These are phyloP conservation scores for Phaeolepiota aurea DNA, from an alignment of 768 basidiomycete genomes.

Conservation along the genomic window DNA sequence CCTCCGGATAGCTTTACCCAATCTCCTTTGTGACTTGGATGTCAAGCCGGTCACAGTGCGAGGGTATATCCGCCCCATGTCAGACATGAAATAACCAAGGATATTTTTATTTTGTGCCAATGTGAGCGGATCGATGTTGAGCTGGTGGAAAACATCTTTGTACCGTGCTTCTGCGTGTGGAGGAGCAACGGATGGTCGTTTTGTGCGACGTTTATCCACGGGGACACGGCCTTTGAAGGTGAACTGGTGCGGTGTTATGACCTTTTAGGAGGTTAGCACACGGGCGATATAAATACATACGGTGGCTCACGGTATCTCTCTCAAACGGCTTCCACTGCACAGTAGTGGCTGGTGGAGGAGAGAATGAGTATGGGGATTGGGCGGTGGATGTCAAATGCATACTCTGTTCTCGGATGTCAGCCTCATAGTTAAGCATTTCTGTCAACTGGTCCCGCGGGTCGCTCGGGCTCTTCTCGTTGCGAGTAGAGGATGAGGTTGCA, in stretches of 20 bases:
- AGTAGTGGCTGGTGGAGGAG: background rate
- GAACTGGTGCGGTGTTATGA: slow-evolving; percentile 17
- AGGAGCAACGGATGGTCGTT: slow-evolving; percentile 45
- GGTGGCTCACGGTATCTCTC: background rate
- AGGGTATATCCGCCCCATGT: slow-evolving; percentile 76
- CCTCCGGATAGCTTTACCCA: slow-evolving; percentile 81
- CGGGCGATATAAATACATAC: background rate
- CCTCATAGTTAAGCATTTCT: background rate
- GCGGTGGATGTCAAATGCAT: background rate
- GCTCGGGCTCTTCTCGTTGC: no score
- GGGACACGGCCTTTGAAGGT: slow-evolving; percentile 17
- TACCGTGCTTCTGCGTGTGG: slow-evolving; percentile 41
- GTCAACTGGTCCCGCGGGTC: background rate
- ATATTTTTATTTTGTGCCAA: slow-evolving; percentile 55
- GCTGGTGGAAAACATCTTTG: slow-evolving; percentile 63
- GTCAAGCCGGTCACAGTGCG: slow-evolving; percentile 68
- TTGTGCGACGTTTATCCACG: slow-evolving; percentile 5
- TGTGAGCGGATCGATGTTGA: slow-evolving; percentile 65
- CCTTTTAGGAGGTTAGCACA: slow-evolving; percentile 3
- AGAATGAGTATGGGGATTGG: background rate
- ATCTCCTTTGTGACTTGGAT: slow-evolving; percentile 63
- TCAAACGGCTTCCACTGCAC: background rate
- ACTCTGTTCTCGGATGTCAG: background rate
- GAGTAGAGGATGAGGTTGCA: background rate
- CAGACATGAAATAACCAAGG: slow-evolving; percentile 50